Evolutionary conservation across 1,284 basidiomycete genomes (phyloP).

Genomic region (Melampsora larici-populina): DNA sequence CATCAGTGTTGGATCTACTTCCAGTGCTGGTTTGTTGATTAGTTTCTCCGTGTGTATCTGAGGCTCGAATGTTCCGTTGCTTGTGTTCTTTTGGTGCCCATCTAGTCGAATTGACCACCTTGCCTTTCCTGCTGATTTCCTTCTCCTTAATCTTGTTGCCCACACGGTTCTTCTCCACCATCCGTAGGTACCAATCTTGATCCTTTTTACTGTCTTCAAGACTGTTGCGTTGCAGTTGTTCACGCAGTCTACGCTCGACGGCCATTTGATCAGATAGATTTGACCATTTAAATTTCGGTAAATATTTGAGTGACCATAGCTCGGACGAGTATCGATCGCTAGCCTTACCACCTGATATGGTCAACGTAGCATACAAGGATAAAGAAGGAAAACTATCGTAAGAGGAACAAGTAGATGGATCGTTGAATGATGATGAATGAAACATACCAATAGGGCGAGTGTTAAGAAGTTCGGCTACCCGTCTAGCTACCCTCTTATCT

Average conservation of each 20-base stretch:
- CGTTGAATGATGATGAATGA: neutral
- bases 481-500: conserved; percentile 84
- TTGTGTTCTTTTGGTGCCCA: neutral
- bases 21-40: conserved; percentile 45
- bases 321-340: conserved; percentile 88
- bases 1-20: conserved; percentile 40
- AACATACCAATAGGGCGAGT: conserved; percentile 74
- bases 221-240: conserved; percentile 82
- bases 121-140: conserved; percentile 41
- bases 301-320: conserved; percentile 99
- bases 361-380: neutral
- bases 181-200: conserved; percentile 87
- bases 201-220: conserved; percentile 81
- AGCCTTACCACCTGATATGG: conserved; percentile 65
- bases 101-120: neutral
- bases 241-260: conserved; percentile 84
- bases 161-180: conserved; percentile 90
- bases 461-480: conserved; percentile 90
- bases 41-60: conserved; percentile 44
- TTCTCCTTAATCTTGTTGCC: conserved; percentile 78
- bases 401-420: neutral
- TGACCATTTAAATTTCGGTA: conserved; percentile 97
- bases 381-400: neutral
- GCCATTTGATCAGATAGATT: conserved; percentile 99
- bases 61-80: conserved; percentile 40